Percentiles rank a stretch among this genome's conserved stretches.
These are phyloP conservation scores for Cryptosporidium baileyi DNA, from an alignment of 169 alveolate genomes.

Conservation along the genomic window DNA sequence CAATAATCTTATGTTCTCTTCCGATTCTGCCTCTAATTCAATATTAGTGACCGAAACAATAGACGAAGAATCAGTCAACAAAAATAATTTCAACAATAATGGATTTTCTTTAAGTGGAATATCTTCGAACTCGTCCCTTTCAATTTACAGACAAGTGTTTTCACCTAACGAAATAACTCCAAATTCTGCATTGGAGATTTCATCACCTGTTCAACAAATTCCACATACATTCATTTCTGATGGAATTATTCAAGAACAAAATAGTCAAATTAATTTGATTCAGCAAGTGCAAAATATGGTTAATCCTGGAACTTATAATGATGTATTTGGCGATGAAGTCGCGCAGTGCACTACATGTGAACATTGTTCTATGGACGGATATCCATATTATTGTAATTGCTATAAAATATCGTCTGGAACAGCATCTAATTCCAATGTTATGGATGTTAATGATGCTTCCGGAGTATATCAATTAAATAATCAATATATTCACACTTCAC, in stretches of 20 bases:
- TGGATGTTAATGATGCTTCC: conserved; percentile 49
- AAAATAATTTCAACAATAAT: conserved; percentile 5
- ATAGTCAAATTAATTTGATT: conserved; percentile 14
- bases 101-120: neutral
- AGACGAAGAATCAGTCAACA: conserved; percentile 21
- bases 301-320: conserved; percentile 23
- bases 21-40: conserved; percentile 27
- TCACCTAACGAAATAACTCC: conserved; percentile 61
- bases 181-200: conserved; percentile 55
- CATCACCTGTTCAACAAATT: conserved; percentile 59
- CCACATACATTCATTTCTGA: conserved; percentile 40
- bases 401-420: conserved; percentile 58
- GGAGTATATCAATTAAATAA: conserved; percentile 48
- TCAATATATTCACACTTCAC: conserved; percentile 18
- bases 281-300: conserved; percentile 39
- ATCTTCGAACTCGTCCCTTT: conserved; percentile 1
- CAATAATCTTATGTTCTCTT: conserved; percentile 35
- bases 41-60: neutral
- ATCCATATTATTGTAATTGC: conserved; percentile 67
- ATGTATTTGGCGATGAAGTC: conserved; percentile 63
- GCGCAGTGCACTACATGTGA: conserved; percentile 50
- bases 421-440: conserved; percentile 31
- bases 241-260: conserved; percentile 48
- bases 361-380: conserved; percentile 48
- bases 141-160: conserved; percentile 38